Conservation (phyloP, 2,329 filamentous ascomycete genomes). For the Metarhizium rileyi region DNA sequence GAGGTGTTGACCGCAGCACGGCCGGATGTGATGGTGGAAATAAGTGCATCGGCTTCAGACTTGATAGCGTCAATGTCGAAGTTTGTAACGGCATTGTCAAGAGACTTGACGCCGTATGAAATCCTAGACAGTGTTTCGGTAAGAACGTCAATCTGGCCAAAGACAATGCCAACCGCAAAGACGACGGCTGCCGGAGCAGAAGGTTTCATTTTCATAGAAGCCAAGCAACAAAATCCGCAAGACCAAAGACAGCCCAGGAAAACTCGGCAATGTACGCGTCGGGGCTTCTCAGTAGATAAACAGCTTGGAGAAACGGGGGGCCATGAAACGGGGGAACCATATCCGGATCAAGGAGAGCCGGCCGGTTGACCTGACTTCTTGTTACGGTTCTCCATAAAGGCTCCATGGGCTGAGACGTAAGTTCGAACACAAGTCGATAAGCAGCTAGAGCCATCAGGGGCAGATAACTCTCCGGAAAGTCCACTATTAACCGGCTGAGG, state of each 20-base stretch:
- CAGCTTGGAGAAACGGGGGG: neutral
- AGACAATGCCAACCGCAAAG: neutral
- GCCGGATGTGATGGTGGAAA: neutral
- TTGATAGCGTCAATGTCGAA: neutral
- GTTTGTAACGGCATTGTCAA: neutral
- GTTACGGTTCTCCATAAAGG: neutral
- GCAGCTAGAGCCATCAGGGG: no score
- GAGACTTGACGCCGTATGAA: neutral
- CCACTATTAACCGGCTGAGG: neutral
- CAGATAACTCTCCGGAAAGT: neutral
- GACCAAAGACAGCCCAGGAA: neutral
- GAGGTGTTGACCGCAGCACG: neutral
- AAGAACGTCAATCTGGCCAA: neutral
- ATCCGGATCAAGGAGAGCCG: neutral
- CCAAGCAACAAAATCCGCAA: neutral
- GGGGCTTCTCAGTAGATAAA: neutral
- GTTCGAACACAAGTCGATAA: neutral
- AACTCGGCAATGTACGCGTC: no score
- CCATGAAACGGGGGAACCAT: neutral
- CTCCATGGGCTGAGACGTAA: neutral
- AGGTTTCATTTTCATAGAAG: neutral
- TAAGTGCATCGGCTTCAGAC: neutral
- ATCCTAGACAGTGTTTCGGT: neutral
- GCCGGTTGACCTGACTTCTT: neutral
- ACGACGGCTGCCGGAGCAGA: neutral